Evolutionary conservation across 2,329 filamentous ascomycete species (phyloP).

Genomic region (Colletotrichum chrysophilum): DNA sequence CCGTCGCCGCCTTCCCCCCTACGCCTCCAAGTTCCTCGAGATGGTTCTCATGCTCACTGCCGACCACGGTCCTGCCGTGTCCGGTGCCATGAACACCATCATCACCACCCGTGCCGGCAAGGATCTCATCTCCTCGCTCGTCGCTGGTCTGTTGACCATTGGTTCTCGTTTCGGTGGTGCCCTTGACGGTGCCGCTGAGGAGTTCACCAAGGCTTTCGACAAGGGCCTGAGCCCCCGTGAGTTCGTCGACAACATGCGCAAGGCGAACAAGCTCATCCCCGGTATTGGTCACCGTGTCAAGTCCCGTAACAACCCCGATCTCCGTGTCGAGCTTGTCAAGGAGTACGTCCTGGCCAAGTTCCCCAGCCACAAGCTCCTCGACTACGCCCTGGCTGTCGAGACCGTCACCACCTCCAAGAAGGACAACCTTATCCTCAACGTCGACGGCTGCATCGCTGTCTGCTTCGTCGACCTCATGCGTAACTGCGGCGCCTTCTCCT

Average conservation of each 20-base stretch:
- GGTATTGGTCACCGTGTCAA: constrained; percentile 99
- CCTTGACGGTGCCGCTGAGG: constrained; percentile 94
- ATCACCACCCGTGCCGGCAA: constrained; percentile 99
- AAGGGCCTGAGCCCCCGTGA: constrained; percentile 98
- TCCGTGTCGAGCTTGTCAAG: constrained; percentile 99
- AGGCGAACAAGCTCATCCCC: constrained; percentile 99
- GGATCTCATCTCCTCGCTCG: constrained; percentile 94
- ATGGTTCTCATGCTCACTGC: constrained; percentile 99
- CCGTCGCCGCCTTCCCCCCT: constrained; percentile 93
- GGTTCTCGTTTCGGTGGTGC: constrained; percentile 98
- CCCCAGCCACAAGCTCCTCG: constrained; percentile 96
- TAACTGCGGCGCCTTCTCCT: constrained; percentile 96
- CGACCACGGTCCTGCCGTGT: constrained; percentile 98
- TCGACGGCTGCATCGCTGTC: constrained; percentile 96
- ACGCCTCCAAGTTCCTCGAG: constrained; percentile 98
- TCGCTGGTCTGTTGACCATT: constrained; percentile 96
- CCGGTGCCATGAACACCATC: constrained; percentile 99
- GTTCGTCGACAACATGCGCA: constrained; percentile 98
- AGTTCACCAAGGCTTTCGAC: constrained; percentile 98
- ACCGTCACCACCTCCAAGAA: constrained; percentile 99
- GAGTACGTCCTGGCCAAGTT: constrained; percentile 98
- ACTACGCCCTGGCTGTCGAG: constrained; percentile 98
- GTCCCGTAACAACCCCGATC: constrained; percentile 99
- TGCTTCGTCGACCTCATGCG: constrained; percentile 98
- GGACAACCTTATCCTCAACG: constrained; percentile 99